Conservation (phyloP, 257 asterid species). For the Penstemon eatonii region DNA sequence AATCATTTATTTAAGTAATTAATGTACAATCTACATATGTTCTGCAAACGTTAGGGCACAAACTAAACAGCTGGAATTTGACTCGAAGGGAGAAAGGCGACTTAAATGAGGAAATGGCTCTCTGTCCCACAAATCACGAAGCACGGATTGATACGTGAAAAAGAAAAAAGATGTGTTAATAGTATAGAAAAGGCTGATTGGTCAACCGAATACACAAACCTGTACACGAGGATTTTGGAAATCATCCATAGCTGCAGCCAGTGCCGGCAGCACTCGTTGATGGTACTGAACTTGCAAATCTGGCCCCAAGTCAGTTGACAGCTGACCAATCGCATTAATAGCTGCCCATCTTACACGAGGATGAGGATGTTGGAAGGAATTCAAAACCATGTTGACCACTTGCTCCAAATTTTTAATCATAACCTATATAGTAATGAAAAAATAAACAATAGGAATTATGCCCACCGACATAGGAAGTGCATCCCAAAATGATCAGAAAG, state of each 20-base stretch:
- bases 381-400: conserved; percentile 87
- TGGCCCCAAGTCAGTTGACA: conserved; percentile 98
- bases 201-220: conserved; percentile 43
- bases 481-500: conserved; percentile 4
- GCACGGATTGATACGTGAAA: conserved; percentile 4
- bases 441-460: conserved; percentile 8
- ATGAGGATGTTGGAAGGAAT: conserved; percentile 91
- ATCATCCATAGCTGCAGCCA: conserved; percentile 89
- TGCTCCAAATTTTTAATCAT: conserved; percentile 86
- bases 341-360: conserved; percentile 99
- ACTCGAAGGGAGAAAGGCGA: too few relatives aligned
- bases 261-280: conserved; percentile 73
- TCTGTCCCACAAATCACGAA: background rate
- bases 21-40: too few relatives aligned
- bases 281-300: conserved; percentile 91
- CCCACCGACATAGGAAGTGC: conserved; percentile 15
- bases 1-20: too few relatives aligned
- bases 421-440: conserved; percentile 47
- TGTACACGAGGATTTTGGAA: conserved; percentile 94
- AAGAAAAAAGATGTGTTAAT: background rate
- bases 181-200: background rate
- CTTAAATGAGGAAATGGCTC: too few relatives aligned
- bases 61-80: too few relatives aligned
- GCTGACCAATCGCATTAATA: conserved; percentile 95
- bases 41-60: too few relatives aligned